A percentile compares a stretch with the other conserved stretches of the same genome.
phyloP scores from a whole-genome alignment of 176 grass and related monocot genomes.

The Aegilops umbellulata region DNA sequence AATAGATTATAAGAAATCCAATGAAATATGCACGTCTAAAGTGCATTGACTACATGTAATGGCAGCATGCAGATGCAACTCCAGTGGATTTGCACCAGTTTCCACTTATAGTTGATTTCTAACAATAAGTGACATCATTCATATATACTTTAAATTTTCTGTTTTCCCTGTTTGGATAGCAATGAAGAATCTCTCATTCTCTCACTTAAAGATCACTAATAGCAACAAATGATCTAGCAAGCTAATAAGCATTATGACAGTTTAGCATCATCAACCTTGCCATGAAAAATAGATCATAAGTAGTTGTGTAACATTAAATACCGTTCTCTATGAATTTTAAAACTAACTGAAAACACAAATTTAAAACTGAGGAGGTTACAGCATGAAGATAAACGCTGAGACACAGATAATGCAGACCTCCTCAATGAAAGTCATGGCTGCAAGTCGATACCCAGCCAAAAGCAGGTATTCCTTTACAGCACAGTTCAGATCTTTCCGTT shows the following conservation, averaged over 20 bases:
- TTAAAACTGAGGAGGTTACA: constrained; percentile 1
- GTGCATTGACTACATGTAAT: background rate
- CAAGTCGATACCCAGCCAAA: constrained; percentile 94
- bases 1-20: background rate
- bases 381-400: background rate
- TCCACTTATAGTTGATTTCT: background rate
- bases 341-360: constrained; percentile 15
- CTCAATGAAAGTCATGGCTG: constrained; percentile 97
- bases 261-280: background rate
- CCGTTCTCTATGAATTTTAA: background rate
- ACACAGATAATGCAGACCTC: constrained; percentile 56
- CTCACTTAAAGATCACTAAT: background rate
- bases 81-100: background rate
- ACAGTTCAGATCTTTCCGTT: constrained; percentile 82
- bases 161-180: background rate
- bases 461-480: constrained; percentile 97
- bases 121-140: background rate
- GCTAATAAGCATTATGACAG: background rate
- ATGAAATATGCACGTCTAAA: background rate
- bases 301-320: constrained; percentile 16
- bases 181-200: constrained; percentile 1
- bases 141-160: background rate
- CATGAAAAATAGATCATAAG: constrained; percentile 24
- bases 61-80: background rate
- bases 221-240: constrained; percentile 10